phyloP scores from a whole-genome alignment of 2,329 filamentous ascomycete genomes.

The Xylariaceae sp. region DNA sequence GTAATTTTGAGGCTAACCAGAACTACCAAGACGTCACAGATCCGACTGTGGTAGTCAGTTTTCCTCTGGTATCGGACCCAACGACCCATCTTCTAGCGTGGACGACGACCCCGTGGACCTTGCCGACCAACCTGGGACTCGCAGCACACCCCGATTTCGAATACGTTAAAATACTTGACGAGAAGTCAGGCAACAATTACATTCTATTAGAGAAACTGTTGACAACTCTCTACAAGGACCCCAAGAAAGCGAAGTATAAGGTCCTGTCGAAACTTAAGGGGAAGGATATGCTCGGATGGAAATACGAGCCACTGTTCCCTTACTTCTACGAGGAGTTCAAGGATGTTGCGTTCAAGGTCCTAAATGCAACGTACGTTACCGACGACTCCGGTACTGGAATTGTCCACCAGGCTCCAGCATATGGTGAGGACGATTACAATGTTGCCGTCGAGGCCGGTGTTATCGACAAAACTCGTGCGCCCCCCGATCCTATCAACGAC shows the following conservation, averaged over 20 bases:
- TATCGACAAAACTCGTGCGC: constrained; percentile 75
- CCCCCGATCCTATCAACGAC: constrained; percentile 92
- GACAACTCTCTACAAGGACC: constrained; percentile 87
- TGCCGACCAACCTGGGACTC: constrained; percentile 81
- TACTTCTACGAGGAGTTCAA: constrained; percentile 93
- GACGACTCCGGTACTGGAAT: constrained; percentile 91
- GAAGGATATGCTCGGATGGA: constrained; percentile 85
- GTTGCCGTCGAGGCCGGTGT: constrained; percentile 78
- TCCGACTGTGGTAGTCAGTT: constrained; percentile 86
- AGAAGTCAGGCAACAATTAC: constrained; percentile 82
- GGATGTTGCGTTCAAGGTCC: constrained; percentile 79
- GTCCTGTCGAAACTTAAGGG: constrained; percentile 81
- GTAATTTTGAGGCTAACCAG: constrained; percentile 92
- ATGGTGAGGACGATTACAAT: constrained; percentile 95
- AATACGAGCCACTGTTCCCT: constrained; percentile 86
- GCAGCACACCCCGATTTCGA: constrained; percentile 84
- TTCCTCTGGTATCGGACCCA: constrained; percentile 80
- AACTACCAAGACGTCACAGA: constrained; percentile 95
- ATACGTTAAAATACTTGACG: constrained; percentile 86
- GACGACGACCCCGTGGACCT: constrained; percentile 88
- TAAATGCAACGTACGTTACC: constrained; percentile 87
- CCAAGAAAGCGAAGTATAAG: constrained; percentile 93
- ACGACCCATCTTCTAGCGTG: constrained; percentile 80
- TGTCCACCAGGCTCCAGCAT: constrained; percentile 91
- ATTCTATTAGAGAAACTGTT: constrained; percentile 84